Evolutionary conservation across 805 yeast species (phyloP), one percentile per base, ranked within the genome.

Genomic region (Hyphopichia homilentoma): DNA sequence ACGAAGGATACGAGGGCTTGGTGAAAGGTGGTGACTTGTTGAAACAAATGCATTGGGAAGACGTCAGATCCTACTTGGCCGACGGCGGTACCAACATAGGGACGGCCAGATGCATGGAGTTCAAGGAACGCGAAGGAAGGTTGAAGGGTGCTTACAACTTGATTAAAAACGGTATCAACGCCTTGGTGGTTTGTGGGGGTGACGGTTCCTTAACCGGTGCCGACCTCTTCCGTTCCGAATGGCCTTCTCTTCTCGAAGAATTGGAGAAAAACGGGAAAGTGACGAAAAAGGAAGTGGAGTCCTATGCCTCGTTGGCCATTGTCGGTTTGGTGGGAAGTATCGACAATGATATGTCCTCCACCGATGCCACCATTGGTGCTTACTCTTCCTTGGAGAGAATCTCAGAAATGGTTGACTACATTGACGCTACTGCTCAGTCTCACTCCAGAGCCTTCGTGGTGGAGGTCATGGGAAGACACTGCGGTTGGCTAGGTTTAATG

Each of bases 381-480:
- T 81, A 75, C 52, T 81, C 88, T n/a, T 77, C 89, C 1, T 65
- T 83, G 38, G 88, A 78, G 36, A 66, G 90, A 52, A 83, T 83
- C 44, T 76, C 84, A 48, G 77, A 79, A 50, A 77, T 79, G 59
- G 75, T 84, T 42, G 94, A 84, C 59, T 84, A 81, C 52, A 83
- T 84, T 39, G 90, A 83, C 54, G 87, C 89, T 16, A 84, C 94
- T 16, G 94, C 94, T 16, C 74, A 75, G 32, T 82, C 89, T 1
- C 94, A 84, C 56, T 81, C 87, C 19, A 66, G 94, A 53, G 93
- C 90, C 4, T 84, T 84, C 50, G 85, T 84, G 25, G 79, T 84
- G 25, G 94, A 84, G 62, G 94, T 84, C 13, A 84, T 84, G 94
- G 94, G 94, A 39, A 72, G 94, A 59, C 88, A 84, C 56, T 84